Evolutionary conservation across 768 basidiomycete species (phyloP).

Genomic region (Pisolithus sp.): DNA sequence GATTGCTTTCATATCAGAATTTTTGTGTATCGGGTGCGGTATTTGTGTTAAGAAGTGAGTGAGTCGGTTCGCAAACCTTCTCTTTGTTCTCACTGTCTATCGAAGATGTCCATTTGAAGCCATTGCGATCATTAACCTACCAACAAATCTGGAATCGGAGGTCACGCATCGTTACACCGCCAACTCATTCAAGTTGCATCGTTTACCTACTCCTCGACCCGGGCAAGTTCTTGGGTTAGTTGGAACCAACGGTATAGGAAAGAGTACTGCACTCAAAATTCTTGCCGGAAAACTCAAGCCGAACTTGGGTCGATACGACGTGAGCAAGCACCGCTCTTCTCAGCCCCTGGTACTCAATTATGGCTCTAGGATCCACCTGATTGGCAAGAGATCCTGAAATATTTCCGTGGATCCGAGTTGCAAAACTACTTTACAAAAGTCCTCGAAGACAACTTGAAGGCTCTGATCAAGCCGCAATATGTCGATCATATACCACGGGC

Average conservation of each 20-base stretch:
- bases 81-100: background rate
- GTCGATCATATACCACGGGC: constrained; percentile 98
- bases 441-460: constrained; percentile 96
- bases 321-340: constrained; percentile 31
- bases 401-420: constrained; percentile 97
- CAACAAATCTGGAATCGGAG: constrained; percentile 91
- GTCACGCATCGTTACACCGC: constrained; percentile 98
- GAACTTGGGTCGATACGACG: constrained; percentile 94
- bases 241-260: constrained; percentile 99
- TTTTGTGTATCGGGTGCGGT: constrained; percentile 98
- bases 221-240: constrained; percentile 99
- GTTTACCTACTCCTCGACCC: constrained; percentile 92
- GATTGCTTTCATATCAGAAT: constrained; percentile 98
- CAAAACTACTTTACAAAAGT: constrained; percentile 99
- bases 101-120: constrained; percentile 97
- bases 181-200: constrained; percentile 98
- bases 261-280: constrained; percentile 96
- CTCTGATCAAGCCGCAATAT: constrained; percentile 98
- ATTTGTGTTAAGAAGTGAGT: constrained; percentile 98
- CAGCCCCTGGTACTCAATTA: background rate
- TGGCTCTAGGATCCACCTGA: constrained; percentile 82
- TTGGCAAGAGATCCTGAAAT: constrained; percentile 97
- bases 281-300: constrained; percentile 96
- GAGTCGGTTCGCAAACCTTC: background rate
- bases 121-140: constrained; percentile 97